Evolutionary conservation across 192 early-diverging fungal species (phyloP), one percentile per base, ranked within the genome.

Genomic region (Cetraspora pellucida): DNA sequence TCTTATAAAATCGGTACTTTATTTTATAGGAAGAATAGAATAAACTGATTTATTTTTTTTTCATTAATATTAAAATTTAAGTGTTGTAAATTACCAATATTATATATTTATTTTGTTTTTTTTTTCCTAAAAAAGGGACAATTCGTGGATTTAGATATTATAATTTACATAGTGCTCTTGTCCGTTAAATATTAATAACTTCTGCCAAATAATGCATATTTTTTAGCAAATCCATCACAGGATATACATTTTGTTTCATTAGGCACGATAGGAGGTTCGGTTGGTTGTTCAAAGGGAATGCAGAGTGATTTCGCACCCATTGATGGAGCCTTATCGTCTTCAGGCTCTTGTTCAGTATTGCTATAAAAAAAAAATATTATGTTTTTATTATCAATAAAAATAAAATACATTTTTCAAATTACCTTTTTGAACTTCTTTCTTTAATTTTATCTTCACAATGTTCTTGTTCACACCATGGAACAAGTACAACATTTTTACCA

Each of bases 301-400:
- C 98, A 99, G 37, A 99, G 91, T 8, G 97, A 96, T 85, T 99
- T 99, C 75, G 98, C 98, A 70, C 98, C 98, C 98, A 99, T 99
- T 21, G 96, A 97, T 46, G 98, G 98, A 68, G 95, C 98, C 86
- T 93, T 93, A 49, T 98, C 97, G 78, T 99, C 97, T 75, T 91
- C 90, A 44, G 91, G 89, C 87, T 99, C 93, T 44, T 87, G 90
- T 55, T 78, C 72, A 47, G 75, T 81, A 28, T 80, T 78, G 46
- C 82, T 83, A 67, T 31, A 23, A 65, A 69, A 25, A 6, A 4
- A 19, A 47, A 25, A 23, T 14, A 37, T 27, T 4, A 30, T 13
- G 30, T 13, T 28, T 3, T 31, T 63, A 63, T 63, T 63, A 31
- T 30, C 23, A 28, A 28, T 30, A 63, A 17, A 63, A 63, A 7